phyloP scores from a whole-genome alignment of 1,284 basidiomycete species.

The Singerocomus inundabilis region DNA sequence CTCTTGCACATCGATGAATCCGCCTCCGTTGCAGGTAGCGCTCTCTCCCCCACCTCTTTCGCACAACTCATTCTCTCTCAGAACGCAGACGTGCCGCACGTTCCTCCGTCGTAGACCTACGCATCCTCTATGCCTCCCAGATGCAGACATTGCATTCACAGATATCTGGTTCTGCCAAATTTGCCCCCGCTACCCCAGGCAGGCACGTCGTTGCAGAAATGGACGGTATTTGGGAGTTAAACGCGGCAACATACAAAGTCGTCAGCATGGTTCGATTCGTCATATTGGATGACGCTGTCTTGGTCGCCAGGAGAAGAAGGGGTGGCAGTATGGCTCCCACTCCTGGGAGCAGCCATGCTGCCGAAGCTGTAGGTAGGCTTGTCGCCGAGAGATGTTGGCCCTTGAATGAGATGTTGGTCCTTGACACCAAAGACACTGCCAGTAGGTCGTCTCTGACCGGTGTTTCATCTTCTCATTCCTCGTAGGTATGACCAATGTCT shows the following conservation, averaged over 20 bases:
- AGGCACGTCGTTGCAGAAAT: conserved; percentile 90
- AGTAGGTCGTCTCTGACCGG: conserved; percentile 47
- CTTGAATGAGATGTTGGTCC: conserved; percentile 87
- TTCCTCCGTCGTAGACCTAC: conserved; percentile 90
- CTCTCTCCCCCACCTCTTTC: conserved; percentile 8
- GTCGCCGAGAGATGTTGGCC: conserved; percentile 94
- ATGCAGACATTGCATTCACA: conserved; percentile 88
- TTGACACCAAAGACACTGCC: conserved; percentile 93
- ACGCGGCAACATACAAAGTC: conserved; percentile 94
- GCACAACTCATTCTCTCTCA: conserved; percentile 18
- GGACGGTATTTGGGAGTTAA: conserved; percentile 81
- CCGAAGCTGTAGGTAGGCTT: conserved; percentile 58
- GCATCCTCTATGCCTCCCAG: conserved; percentile 91
- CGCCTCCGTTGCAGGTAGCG: conserved; percentile 50
- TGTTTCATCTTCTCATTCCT: conserved; percentile 2
- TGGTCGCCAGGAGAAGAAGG: conserved; percentile 74
- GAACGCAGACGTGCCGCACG: conserved; percentile 71
- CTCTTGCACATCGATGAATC: conserved; percentile 85
- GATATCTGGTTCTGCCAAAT: conserved; percentile 96
- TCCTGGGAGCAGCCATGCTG: conserved; percentile 27
- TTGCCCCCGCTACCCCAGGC: conserved; percentile 86
- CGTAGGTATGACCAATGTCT: conserved; percentile 88
- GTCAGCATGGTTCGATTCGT: conserved; percentile 88
- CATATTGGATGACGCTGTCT: conserved; percentile 86
- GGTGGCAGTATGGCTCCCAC: conserved; percentile 44